These are phyloP conservation scores for Pyrus hybrid DNA, from an alignment of 331 rosid species.

Conservation along the genomic window DNA sequence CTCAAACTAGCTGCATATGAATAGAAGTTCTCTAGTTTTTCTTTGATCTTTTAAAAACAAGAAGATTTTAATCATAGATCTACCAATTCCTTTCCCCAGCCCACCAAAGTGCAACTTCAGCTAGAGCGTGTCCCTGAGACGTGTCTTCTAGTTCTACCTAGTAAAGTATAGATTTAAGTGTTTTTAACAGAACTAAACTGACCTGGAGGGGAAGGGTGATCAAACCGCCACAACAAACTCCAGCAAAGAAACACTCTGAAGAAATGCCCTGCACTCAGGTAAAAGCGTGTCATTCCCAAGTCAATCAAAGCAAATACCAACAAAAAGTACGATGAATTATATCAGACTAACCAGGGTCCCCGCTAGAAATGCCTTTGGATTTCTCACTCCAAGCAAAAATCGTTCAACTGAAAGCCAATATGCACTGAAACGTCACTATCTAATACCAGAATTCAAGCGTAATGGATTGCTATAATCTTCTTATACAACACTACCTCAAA, in stretches of 20 bases:
- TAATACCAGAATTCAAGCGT: neutral
- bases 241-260: conserved; percentile 45
- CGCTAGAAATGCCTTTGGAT: conserved; percentile 54
- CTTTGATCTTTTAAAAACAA: neutral
- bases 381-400: conserved; percentile 60
- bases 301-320: neutral
- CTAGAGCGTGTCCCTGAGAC: no score
- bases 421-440: conserved; percentile 10
- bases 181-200: neutral
- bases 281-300: neutral
- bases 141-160: no score
- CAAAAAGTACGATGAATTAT: neutral
- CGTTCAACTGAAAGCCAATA: conserved; percentile 45
- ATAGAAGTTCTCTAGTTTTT: neutral
- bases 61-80: neutral
- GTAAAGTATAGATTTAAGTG: no score
- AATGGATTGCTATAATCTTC: neutral
- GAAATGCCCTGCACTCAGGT: conserved; percentile 40
- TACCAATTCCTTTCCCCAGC: neutral
- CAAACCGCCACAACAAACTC: conserved; percentile 61
- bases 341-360: conserved; percentile 50
- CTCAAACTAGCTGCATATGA: neutral
- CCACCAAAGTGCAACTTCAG: no score
- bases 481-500: neutral
- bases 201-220: conserved; percentile 61